Evolutionary conservation across 371 early-diverging fungal species (phyloP), one percentile per base, ranked within the genome.

Genomic region (Syncephalastrum racemosum): DNA sequence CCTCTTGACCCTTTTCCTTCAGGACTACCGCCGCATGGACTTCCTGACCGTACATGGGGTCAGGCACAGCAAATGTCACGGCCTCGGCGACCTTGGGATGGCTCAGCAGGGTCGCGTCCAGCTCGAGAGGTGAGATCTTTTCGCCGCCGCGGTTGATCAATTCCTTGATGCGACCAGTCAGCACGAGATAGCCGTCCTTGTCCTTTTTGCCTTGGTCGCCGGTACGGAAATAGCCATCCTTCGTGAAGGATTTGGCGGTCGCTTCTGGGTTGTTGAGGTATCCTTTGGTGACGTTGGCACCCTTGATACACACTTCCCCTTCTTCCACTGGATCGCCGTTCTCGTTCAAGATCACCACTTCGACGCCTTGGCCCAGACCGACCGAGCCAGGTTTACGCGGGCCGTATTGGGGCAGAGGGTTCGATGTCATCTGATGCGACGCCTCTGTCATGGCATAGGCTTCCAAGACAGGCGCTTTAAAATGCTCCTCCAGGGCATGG

Each of bases 371-470:
- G 3, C 89, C 88, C 18, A 88, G 54, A 13, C 95, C 95, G 7
- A 94, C 92, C 12, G 88, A 84, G 4, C 92, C 94, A 8, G 94
- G 82, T 65, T 91, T 92, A 60, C 86, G 89, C 13, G 66, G 62
- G 5, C 78, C 80, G 15, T 84, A 87, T 4, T 69, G 63, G 6
- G 94, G 93, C 20, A 93, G 67, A 46, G 90, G 91, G 64, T 93
- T 94, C 18, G 91, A 89, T 39, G 90, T 85, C 87, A 95, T 90
- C 70, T 91, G 93, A 68, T 95, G 95, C 18, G 93, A 75, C 1
- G 93, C 91, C 70, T 95, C 95, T 2, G 94, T 92, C 94, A 95
- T 93, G 12, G 94, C 94, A 62, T 94, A 94, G 1, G 95, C 92
- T 67, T 90, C 91, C 47, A 92, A 70, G 3, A 93, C 92, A 15